These are phyloP conservation scores for Cryptococcus sp. DNA, from an alignment of 1,284 basidiomycete genomes.

Conservation along the genomic window DNA sequence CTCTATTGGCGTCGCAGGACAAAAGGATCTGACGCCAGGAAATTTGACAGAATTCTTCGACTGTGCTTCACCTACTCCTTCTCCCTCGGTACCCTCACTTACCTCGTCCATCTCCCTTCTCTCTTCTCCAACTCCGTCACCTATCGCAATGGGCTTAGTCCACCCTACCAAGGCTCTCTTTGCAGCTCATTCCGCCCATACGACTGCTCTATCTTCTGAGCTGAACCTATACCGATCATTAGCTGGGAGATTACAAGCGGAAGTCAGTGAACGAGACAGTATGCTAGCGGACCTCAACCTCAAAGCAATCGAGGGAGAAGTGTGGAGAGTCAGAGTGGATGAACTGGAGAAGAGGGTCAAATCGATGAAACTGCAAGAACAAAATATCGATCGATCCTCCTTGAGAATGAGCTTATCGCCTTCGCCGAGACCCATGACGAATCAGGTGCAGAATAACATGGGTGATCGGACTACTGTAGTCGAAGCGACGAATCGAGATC, in stretches of 20 bases:
- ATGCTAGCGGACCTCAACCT: conserved; percentile 28
- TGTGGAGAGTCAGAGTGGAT: conserved; percentile 14
- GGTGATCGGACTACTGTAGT: conserved; percentile 20
- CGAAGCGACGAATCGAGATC: conserved; percentile 22
- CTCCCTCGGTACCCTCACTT: conserved; percentile 5
- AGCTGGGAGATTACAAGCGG: conserved; percentile 20
- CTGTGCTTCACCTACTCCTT: conserved; percentile 16
- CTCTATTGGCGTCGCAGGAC: background rate
- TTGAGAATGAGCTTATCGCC: conserved; percentile 7
- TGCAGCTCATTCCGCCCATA: conserved; percentile 29
- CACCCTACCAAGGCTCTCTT: conserved; percentile 26
- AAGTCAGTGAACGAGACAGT: conserved; percentile 30
- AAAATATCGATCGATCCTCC: background rate
- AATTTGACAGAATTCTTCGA: conserved; percentile 33
- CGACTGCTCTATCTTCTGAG: conserved; percentile 21
- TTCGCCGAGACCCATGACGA: conserved; percentile 5
- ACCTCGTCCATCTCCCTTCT: conserved; percentile 6
- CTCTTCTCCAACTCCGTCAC: conserved; percentile 5
- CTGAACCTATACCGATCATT: conserved; percentile 25
- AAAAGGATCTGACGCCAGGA: conserved; percentile 3
- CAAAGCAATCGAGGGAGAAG: conserved; percentile 23
- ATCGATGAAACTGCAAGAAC: background rate
- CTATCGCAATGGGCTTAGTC: conserved; percentile 5
- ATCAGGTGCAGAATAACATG: conserved; percentile 1
- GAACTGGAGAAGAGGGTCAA: conserved; percentile 13